Conservation (phyloP, 2,329 filamentous ascomycete species). For the Atkinsonella hypoxylon region DNA sequence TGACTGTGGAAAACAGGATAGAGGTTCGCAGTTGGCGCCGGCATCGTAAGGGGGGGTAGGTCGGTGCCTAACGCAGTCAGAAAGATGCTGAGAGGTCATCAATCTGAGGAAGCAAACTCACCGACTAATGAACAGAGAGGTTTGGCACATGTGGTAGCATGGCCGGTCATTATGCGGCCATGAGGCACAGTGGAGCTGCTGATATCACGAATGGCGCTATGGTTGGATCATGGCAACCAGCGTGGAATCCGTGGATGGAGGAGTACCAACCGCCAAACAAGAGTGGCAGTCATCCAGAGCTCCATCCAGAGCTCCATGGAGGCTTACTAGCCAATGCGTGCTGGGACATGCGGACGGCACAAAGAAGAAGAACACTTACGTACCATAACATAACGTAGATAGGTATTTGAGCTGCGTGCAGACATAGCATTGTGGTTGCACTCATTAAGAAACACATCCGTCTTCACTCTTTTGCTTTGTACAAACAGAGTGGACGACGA, state of each 20-base stretch:
- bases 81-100: slow-evolving; percentile 4
- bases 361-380: no score
- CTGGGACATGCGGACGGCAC: no score
- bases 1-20: no score
- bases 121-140: slow-evolving; percentile 19
- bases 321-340: no score
- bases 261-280: neutral
- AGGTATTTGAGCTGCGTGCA: no score
- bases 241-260: neutral
- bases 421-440: no score
- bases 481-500: neutral
- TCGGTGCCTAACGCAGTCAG: slow-evolving; percentile 8
- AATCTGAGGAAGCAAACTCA: slow-evolving; percentile 13
- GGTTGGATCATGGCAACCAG: slow-evolving; percentile 12
- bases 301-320: neutral
- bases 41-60: neutral
- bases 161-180: slow-evolving; percentile 24
- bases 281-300: neutral
- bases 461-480: no score
- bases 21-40: no score
- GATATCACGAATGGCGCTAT: slow-evolving; percentile 14
- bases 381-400: no score
- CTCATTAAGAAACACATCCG: no score
- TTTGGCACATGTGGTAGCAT: slow-evolving; percentile 9
- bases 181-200: slow-evolving; percentile 21